These are phyloP conservation scores for Irpex lacteus DNA, from an alignment of 1,284 basidiomycete genomes.

Conservation along the genomic window DNA sequence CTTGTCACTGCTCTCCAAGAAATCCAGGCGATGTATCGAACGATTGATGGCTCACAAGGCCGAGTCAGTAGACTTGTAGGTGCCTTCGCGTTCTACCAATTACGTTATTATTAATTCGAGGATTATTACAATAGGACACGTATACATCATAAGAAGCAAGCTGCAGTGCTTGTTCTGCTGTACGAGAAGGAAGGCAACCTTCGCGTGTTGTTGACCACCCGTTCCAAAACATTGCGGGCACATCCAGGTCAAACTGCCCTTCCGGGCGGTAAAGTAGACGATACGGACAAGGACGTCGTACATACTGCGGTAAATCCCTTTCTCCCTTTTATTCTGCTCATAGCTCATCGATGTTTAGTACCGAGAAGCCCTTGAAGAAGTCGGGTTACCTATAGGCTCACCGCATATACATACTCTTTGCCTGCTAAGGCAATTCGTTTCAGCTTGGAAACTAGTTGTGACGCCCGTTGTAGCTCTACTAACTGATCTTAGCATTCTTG, in stretches of 20 bases:
- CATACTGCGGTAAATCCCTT: conserved; percentile 66
- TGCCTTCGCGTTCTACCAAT: conserved; percentile 22
- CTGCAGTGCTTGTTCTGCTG: conserved; percentile 76
- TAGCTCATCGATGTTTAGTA: conserved; percentile 39
- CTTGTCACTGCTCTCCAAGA: conserved; percentile 16
- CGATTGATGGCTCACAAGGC: conserved; percentile 38
- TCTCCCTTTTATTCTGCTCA: background rate
- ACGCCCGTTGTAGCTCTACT: conserved; percentile 75
- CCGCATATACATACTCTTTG: conserved; percentile 62
- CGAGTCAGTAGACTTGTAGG: conserved; percentile 53
- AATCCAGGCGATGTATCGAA: conserved; percentile 25
- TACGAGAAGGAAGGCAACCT: conserved; percentile 67
- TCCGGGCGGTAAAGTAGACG: conserved; percentile 81
- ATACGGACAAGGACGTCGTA: conserved; percentile 57
- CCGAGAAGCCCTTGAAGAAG: conserved; percentile 83
- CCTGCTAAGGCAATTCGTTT: conserved; percentile 70
- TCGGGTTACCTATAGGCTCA: conserved; percentile 59
- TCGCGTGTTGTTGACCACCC: conserved; percentile 79
- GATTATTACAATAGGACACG: conserved; percentile 36
- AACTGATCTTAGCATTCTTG: conserved; percentile 50
- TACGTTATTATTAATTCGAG: too few relatives aligned
- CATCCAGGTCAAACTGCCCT: conserved; percentile 81
- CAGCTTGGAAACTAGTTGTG: conserved; percentile 57
- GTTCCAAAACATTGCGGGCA: conserved; percentile 72
- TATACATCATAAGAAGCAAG: conserved; percentile 48